Base-by-base conservation (phyloP, 1,284 basidiomycete genomes). In the Ustilago hordei region DNA sequence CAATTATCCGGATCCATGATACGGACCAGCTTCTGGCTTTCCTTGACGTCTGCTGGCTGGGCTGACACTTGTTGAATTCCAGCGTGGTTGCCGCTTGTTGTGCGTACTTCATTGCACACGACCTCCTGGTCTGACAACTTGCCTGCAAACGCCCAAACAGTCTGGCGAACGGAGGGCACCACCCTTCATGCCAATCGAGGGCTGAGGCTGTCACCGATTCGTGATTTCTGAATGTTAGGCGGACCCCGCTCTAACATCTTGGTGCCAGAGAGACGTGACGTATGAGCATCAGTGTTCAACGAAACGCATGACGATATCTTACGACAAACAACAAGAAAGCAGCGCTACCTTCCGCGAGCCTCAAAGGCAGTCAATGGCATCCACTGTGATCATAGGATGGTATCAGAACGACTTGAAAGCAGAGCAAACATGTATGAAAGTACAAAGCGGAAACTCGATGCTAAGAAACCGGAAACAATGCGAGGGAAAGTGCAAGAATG, bases 401-500 rank as follows among this genome's bases (percentile, higher is more conserved):
- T 65, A 65, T 65, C 63, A 65, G 56, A 56, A 59, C 56, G 52
- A 55, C 13, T 65, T 65, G 55, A 35, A 53, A 57, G 62, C 55
- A 64, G 45, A 57, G 45, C 36, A 45, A 64, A 58, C 31, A 64
- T 57, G 62, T 64, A 64, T 58, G 62, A 60, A 65, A 65, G 63
- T 65, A 65, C 63, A 65, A 54, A 32, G 41, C 6, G 3, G 39
- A 34, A n/a, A 59, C 54, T 63, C 43, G 43, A 47, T 55, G 53
- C 43, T 35, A 15, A 28, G 43, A 23, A 41, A 63, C 41, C 39
- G 43, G 60, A 23, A 35, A 48, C 32, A 7, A 23, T 35, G 32
- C 9, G 31, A 11, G n/a, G 8, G 35, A 60, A 54, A 34, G 50
- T 39, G 60, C 53, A 19, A 28, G n/a, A 23, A 8, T 35, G 52